A percentile compares a stretch with the other conserved stretches of the same genome.
Evolutionary conservation across 805 yeast species (phyloP).

Genomic region (Starmerella stellata): DNA sequence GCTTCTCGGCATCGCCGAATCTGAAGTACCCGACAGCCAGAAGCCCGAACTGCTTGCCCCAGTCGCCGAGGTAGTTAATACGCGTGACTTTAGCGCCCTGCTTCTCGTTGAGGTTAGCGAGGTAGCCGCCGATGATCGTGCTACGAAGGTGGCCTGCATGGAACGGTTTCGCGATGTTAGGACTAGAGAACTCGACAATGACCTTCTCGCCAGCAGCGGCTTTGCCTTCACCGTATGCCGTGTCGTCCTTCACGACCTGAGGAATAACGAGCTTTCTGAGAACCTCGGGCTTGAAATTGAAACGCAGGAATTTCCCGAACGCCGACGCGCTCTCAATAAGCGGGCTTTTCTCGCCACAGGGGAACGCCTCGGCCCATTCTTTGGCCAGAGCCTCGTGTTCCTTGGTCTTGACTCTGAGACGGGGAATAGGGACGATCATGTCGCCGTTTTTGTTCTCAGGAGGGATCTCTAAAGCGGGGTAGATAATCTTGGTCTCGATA

Average conservation of each 20-base stretch:
- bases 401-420: conserved; percentile 68
- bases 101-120: conserved; percentile 74
- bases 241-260: conserved; percentile 42
- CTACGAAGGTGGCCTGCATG: conserved; percentile 98
- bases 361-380: conserved; percentile 65
- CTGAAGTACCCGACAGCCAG: conserved; percentile 80
- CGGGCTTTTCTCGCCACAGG: conserved; percentile 34
- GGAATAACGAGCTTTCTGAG: conserved; percentile 52
- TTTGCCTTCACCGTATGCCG: conserved; percentile 55
- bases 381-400: conserved; percentile 52
- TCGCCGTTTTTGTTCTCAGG: conserved; percentile 80
- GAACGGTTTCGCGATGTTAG: conserved; percentile 98
- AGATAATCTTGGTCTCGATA: conserved; percentile 51
- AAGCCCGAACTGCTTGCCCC: conserved; percentile 98
- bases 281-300: conserved; percentile 53
- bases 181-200: conserved; percentile 83
- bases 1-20: conserved; percentile 62
- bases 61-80: conserved; percentile 92
- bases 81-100: conserved; percentile 85
- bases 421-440: conserved; percentile 76
- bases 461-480: conserved; percentile 77
- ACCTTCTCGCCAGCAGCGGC: conserved; percentile 54
- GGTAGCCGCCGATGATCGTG: conserved; percentile 92
- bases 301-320: conserved; percentile 82
- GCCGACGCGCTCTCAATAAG: conserved; percentile 55